Evolutionary conservation across 2,329 filamentous ascomycete species (phyloP).

Genomic region (Pseudofabraea citricarpa): DNA sequence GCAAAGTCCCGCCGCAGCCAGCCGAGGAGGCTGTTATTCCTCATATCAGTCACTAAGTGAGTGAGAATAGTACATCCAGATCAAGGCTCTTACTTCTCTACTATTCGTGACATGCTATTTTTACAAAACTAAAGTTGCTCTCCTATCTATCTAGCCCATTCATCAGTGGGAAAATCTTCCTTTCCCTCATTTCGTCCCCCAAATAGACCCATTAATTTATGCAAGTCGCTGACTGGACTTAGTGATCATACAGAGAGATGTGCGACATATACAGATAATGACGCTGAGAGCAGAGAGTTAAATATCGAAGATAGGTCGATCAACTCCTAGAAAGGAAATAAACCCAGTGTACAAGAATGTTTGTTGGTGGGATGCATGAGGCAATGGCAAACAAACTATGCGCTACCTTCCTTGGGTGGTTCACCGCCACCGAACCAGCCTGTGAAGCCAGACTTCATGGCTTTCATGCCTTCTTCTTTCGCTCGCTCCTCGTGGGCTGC

Average conservation of each 20-base stretch:
- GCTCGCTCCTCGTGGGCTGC: constrained; percentile 81
- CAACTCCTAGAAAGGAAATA: background rate
- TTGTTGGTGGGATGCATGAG: background rate
- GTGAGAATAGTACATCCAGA: too few species aligned
- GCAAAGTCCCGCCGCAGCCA: too few species aligned
- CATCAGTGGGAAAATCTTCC: too few species aligned
- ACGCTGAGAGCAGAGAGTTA: background rate
- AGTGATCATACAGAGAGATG: constrained; percentile 1
- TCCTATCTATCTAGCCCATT: too few species aligned
- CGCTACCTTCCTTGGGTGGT: background rate
- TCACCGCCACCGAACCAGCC: constrained; percentile 41
- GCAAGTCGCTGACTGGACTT: background rate
- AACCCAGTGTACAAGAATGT: background rate
- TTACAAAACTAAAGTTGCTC: too few species aligned
- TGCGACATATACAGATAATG: background rate
- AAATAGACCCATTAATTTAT: too few species aligned
- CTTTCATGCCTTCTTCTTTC: constrained; percentile 86
- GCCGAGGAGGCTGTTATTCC: too few species aligned
- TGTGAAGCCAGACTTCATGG: constrained; percentile 77
- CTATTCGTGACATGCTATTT: too few species aligned
- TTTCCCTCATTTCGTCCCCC: too few species aligned
- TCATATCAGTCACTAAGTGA: too few species aligned
- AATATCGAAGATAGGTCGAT: background rate
- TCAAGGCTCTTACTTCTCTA: too few species aligned
- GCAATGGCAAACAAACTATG: too few species aligned